Conservation (phyloP, 768 basidiomycete genomes). For the Gymnopilus junonius region DNA sequence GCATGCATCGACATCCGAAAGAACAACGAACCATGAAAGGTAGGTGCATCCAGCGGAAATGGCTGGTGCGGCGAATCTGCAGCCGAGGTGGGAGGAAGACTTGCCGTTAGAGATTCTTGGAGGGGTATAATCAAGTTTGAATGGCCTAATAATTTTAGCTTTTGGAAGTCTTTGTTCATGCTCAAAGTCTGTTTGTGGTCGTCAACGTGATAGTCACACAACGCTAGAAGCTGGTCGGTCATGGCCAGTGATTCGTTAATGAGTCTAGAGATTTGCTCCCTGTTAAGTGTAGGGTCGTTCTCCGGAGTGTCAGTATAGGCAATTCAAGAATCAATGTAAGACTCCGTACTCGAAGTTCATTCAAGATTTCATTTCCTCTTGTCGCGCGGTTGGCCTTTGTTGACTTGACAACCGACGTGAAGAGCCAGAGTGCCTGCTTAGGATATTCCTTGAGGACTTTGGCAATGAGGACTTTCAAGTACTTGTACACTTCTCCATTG, state of each 20-base stretch:
- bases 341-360: slow-evolving; percentile 55
- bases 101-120: slow-evolving; percentile 90
- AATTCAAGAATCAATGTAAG: background rate
- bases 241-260: slow-evolving; percentile 61
- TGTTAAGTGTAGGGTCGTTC: slow-evolving; percentile 49
- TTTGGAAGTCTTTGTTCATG: slow-evolving; percentile 61
- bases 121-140: slow-evolving; percentile 85
- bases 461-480: slow-evolving; percentile 69
- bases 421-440: slow-evolving; percentile 91
- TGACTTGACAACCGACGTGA: slow-evolving; percentile 87
- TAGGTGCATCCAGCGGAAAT: slow-evolving; percentile 78
- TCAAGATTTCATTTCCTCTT: slow-evolving; percentile 63
- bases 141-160: slow-evolving; percentile 58
- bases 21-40: slow-evolving; percentile 65
- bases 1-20: background rate
- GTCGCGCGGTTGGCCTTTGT: slow-evolving; percentile 62
- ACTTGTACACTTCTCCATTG: slow-evolving; percentile 59
- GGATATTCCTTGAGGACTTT: slow-evolving; percentile 83
- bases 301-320: slow-evolving; percentile 22
- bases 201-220: slow-evolving; percentile 63
- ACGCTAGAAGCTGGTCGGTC: slow-evolving; percentile 68
- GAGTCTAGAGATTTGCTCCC: slow-evolving; percentile 48
- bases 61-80: slow-evolving; percentile 72
- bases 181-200: slow-evolving; percentile 41
- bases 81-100: slow-evolving; percentile 75